Conservation (phyloP, 2,329 filamentous ascomycete genomes). For the Colletotrichum sidae region DNA sequence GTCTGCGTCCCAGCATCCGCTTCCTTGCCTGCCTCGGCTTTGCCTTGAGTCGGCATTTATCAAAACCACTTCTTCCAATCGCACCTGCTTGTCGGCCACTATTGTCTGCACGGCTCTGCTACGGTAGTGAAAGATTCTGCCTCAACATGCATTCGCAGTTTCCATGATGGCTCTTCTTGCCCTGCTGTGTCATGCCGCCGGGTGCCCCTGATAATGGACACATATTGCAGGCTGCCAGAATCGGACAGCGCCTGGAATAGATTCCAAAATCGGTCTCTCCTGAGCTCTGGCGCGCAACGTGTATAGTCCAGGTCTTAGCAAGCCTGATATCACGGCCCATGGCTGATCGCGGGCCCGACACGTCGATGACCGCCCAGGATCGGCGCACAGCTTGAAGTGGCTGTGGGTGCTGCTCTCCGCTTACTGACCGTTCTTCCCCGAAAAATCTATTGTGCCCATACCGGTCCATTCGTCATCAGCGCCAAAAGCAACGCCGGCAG, state of each 20-base stretch:
- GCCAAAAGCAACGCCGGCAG: slow-evolving; percentile 28
- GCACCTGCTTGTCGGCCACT: slow-evolving; percentile 20
- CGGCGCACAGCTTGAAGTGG: slow-evolving; percentile 33
- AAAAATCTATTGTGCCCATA: slow-evolving; percentile 8
- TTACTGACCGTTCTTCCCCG: slow-evolving; percentile 15
- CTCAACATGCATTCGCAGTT: slow-evolving; percentile 26
- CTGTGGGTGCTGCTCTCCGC: slow-evolving; percentile 32
- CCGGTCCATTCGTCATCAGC: slow-evolving; percentile 14
- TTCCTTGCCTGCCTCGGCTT: slow-evolving; percentile 20
- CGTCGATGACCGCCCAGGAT: slow-evolving; percentile 31
- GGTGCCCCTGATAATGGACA: slow-evolving; percentile 7
- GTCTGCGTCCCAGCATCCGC: slow-evolving; percentile 26
- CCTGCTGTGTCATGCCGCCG: slow-evolving; percentile 4
- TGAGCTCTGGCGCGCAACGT: slow-evolving; percentile 13
- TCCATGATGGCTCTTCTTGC: slow-evolving; percentile 20
- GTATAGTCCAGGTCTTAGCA: slow-evolving; percentile 17
- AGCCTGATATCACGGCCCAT: slow-evolving; percentile 19
- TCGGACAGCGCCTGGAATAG: neutral
- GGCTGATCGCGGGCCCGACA: slow-evolving; percentile 27
- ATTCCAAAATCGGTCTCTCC: slow-evolving; percentile 4
- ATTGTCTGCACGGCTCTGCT: slow-evolving; percentile 21
- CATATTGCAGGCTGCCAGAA: slow-evolving; percentile 10
- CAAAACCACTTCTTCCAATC: slow-evolving; percentile 5
- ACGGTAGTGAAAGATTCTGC: slow-evolving; percentile 1
- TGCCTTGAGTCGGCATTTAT: slow-evolving; percentile 26